Percentiles rank a stretch among this genome's conserved stretches.
Conservation (phyloP, 1,139 yeast genomes). For the Sugiyamaella paludigena region DNA sequence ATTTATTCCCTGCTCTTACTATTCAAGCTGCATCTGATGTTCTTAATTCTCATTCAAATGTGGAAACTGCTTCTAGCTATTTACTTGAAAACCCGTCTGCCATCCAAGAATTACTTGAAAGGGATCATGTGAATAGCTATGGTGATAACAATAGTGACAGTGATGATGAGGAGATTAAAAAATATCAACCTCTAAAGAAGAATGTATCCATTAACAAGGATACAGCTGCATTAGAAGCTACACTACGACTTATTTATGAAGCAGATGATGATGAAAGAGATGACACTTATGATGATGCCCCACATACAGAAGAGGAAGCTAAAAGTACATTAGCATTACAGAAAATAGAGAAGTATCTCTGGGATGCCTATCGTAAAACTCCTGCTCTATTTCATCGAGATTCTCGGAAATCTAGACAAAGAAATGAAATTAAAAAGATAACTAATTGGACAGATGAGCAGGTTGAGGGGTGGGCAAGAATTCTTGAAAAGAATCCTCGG, state of each 20-base stretch:
- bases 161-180: slow-evolving; percentile 22
- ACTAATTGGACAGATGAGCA: slow-evolving; percentile 84
- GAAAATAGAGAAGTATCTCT: slow-evolving; percentile 53
- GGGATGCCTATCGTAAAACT: slow-evolving; percentile 53
- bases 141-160: slow-evolving; percentile 34
- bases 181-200: slow-evolving; percentile 7
- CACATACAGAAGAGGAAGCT: slow-evolving; percentile 27
- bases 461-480: slow-evolving; percentile 88
- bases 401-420: slow-evolving; percentile 50
- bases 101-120: slow-evolving; percentile 30
- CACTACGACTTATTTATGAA: slow-evolving; percentile 63
- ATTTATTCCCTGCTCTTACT: slow-evolving; percentile 31
- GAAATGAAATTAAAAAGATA: slow-evolving; percentile 52
- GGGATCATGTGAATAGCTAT: slow-evolving; percentile 6
- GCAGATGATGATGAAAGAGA: slow-evolving; percentile 78
- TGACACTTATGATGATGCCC: slow-evolving; percentile 71
- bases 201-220: slow-evolving; percentile 29
- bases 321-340: slow-evolving; percentile 30
- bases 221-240: slow-evolving; percentile 55
- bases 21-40: slow-evolving; percentile 13
- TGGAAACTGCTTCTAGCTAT: slow-evolving; percentile 57
- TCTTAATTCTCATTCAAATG: slow-evolving; percentile 48
- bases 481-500: slow-evolving; percentile 64
- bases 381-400: slow-evolving; percentile 52
- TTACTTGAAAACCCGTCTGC: slow-evolving; percentile 60